phyloP scores from a whole-genome alignment of 495 filamentous ascomycete species.

The Astrothelium subdiscretum region DNA sequence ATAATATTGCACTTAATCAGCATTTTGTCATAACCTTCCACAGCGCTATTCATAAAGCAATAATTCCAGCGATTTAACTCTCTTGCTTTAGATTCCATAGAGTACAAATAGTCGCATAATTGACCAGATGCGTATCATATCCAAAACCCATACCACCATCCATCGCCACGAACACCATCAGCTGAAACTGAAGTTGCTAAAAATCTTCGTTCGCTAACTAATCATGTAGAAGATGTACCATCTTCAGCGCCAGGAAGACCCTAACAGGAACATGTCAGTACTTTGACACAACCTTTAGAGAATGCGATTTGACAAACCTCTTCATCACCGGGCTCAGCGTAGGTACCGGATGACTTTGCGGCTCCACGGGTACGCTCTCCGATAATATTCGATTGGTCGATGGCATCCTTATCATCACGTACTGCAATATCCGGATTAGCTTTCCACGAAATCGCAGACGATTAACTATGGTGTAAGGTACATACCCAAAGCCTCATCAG shows the following conservation, averaged over 20 bases:
- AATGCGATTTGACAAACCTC: constrained; percentile 22
- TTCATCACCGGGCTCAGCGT: constrained; percentile 43
- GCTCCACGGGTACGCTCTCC: constrained; percentile 35
- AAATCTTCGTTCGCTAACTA: background rate
- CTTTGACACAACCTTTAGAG: no score
- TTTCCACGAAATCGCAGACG: background rate
- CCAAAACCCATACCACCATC: no score
- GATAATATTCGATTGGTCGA: constrained; percentile 41
- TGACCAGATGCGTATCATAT: no score
- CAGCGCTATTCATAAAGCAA: background rate
- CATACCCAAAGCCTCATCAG: constrained; percentile 41
- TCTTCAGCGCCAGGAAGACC: constrained; percentile 23
- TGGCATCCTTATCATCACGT: constrained; percentile 41
- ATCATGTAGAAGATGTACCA: constrained; percentile 14
- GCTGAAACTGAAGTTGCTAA: background rate
- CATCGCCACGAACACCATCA: no score
- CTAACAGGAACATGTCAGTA: constrained; percentile 2
- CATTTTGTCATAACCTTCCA: no score
- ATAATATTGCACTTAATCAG: no score
- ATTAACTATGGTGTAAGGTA: constrained; percentile 5
- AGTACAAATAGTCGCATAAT: no score
- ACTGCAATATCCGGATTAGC: constrained; percentile 22
- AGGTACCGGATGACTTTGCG: constrained; percentile 33
- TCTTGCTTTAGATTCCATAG: background rate
- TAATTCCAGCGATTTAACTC: background rate